Base-by-base conservation (phyloP, 1,284 basidiomycete genomes). In the Tylopilus microsporus region DNA sequence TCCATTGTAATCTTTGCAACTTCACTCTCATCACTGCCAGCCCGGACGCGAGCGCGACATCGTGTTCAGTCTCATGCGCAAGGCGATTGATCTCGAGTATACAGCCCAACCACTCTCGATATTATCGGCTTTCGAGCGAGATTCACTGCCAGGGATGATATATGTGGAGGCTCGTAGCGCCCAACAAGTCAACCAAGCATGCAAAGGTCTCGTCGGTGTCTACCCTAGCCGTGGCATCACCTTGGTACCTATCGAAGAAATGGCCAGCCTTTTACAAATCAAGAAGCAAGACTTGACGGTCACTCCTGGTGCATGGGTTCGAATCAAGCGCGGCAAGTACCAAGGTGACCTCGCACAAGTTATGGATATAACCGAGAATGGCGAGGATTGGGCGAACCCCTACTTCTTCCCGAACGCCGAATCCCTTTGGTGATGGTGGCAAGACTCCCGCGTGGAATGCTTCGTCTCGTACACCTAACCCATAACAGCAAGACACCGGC, bases 161-260 rank as follows among this genome's bases (percentile, higher is more conserved):
- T 99, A 98, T 72, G 86, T 99, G 57, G 96, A 99, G 75, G 94
- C 96, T 8, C 84, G 91, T 51, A 89, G 89, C 62, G 84, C 92
- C 34, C 88, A 92, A 59, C 87, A 94, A 67, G 96, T 98, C 60
- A 84, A 82, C 63, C 83, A 89, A 53, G 94, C 95, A 3, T 85
- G 92, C 70, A 82, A 86, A 58, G 96, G 95, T 39, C 86, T 99
- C 48, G 92, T 98, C 55, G 96, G 95, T 56, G 87, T 96, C 55
- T 32, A 32, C 74, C 81, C 85, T 42, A 85, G 83, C 64, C 86
- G 89, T 55, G 89, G 89, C 19, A 83, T 94, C 62, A 82, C 85
- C 46, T 84, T 98, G 45, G 94, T 99, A 1, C 95, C 95, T 10
- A 95, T 98, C 63, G 93, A 98, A 66, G 96, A 99, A 78, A 99